Conservation (phyloP, 306 rosid genomes). For the Rosa chinensis region DNA sequence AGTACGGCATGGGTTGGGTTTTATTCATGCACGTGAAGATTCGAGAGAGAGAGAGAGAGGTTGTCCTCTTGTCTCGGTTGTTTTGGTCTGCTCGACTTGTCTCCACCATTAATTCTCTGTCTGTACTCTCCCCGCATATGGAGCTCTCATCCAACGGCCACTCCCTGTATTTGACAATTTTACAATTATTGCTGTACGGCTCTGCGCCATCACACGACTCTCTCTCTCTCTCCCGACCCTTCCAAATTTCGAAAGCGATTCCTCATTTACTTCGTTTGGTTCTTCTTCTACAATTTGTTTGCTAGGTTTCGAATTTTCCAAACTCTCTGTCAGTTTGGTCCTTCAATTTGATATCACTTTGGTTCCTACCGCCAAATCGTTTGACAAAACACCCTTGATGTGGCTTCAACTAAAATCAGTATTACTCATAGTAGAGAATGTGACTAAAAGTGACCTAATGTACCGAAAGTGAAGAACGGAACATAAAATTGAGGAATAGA, state of each 20-base stretch:
- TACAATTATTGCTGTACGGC: background rate
- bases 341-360: background rate
- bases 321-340: background rate
- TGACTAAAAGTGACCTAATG: no score
- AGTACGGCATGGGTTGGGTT: background rate
- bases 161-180: background rate
- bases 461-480: no score
- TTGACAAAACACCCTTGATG: background rate
- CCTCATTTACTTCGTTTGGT: background rate
- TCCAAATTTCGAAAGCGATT: constrained; percentile 9
- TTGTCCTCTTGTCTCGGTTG: background rate
- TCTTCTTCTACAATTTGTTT: background rate
- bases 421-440: background rate
- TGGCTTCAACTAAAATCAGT: background rate
- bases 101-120: background rate
- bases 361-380: background rate
- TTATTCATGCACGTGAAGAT: constrained; percentile 5
- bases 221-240: background rate
- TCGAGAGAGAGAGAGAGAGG: background rate
- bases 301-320: background rate
- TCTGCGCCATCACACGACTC: background rate
- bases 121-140: background rate
- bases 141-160: background rate
- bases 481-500: no score
- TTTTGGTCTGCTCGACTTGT: background rate